phyloP scores from a whole-genome alignment of 179 eudicot species.

The Beta corolliflora region DNA sequence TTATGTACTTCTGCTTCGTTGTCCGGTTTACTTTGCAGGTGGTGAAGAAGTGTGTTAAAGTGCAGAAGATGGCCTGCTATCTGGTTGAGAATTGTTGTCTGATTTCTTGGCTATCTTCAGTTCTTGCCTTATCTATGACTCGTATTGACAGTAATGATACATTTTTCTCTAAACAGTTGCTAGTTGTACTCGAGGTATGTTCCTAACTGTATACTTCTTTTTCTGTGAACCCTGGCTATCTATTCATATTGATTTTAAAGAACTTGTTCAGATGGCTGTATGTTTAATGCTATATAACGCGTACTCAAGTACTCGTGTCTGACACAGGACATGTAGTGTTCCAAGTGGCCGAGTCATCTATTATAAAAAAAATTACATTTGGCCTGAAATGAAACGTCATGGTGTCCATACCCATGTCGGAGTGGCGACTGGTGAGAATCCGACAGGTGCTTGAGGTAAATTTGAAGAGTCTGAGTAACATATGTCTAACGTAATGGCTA shows the following conservation, averaged over 20 bases:
- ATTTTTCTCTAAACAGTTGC: constrained; percentile 34
- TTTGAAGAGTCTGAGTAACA: too few species aligned
- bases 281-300: neutral
- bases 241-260: neutral
- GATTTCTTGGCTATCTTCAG: constrained; percentile 72
- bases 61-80: constrained; percentile 50
- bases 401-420: too few species aligned
- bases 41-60: constrained; percentile 67
- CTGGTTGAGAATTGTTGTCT: constrained; percentile 73
- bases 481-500: too few species aligned
- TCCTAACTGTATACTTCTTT: neutral
- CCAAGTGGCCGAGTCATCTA: too few species aligned
- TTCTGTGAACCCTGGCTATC: neutral
- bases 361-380: too few species aligned
- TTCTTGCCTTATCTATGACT: constrained; percentile 50
- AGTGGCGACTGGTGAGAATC: too few species aligned
- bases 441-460: too few species aligned
- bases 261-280: neutral
- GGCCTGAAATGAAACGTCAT: too few species aligned
- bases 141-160: constrained; percentile 37
- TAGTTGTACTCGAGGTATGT: constrained; percentile 65
- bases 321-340: too few species aligned
- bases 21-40: constrained; percentile 50
- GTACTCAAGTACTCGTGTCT: too few species aligned
- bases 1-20: constrained; percentile 10